A percentile compares a stretch with the other conserved stretches of the same genome.
Evolutionary conservation across 192 early-diverging fungal species (phyloP).

Genomic region (Gryganskiella cystojenkinii): DNA sequence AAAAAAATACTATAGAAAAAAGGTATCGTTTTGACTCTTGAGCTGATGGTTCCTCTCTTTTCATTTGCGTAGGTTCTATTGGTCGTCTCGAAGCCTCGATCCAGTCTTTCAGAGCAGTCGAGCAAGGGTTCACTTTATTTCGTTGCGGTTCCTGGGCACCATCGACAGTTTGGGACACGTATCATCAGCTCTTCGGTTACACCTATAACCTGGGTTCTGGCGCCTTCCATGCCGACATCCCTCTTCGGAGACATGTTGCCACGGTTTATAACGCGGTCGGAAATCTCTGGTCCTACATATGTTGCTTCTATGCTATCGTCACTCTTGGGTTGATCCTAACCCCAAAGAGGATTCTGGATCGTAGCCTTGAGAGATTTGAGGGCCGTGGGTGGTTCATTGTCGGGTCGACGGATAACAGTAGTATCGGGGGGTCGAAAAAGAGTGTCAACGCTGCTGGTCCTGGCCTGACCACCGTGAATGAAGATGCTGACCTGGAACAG

Average conservation of each 20-base stretch:
- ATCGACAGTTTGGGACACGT: conserved; percentile 52
- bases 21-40: neutral
- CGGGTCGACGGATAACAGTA: too few relatives aligned
- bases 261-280: conserved; percentile 34
- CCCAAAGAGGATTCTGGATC: conserved; percentile 21
- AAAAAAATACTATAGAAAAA: too few relatives aligned
- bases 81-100: conserved; percentile 52
- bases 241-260: conserved; percentile 35
- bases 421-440: too few relatives aligned
- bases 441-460: too few relatives aligned
- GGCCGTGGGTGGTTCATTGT: neutral
- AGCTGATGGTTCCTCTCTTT: neutral
- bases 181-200: conserved; percentile 47
- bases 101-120: conserved; percentile 54
- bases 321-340: conserved; percentile 14
- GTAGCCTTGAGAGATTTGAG: neutral
- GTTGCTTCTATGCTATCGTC: conserved; percentile 26
- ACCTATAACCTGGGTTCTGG: conserved; percentile 35
- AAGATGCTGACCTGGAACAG: neutral
- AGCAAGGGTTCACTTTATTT: conserved; percentile 57
- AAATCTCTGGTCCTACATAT: conserved; percentile 34
- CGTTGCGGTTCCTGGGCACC: conserved; percentile 56
- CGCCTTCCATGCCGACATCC: conserved; percentile 34
- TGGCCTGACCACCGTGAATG: too few relatives aligned
- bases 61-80: conserved; percentile 38